Evolutionary conservation across 352 stramenopile species (phyloP).

Genomic region (Globisporangium alternatum): DNA sequence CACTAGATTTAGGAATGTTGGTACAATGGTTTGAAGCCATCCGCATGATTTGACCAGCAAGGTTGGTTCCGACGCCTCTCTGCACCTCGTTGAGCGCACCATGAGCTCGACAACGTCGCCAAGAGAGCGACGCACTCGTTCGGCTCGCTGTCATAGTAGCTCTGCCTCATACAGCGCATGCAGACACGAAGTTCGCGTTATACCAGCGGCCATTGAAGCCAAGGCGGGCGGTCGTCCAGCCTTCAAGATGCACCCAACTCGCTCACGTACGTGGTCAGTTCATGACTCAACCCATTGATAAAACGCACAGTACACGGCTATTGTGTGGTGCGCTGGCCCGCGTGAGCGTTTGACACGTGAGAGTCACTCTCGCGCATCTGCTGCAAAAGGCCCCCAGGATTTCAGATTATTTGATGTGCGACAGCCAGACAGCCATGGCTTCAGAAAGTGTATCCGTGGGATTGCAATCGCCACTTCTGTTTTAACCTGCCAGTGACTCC

Average conservation of each 20-base stretch:
- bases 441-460: slow-evolving; percentile 5
- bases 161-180: neutral
- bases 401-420: neutral
- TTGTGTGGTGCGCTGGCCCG: neutral
- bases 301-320: neutral
- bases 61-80: neutral
- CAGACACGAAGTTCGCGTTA: no score
- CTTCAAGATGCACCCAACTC: no score
- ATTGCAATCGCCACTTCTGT: neutral
- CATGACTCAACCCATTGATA: neutral
- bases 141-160: neutral
- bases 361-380: neutral
- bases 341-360: neutral
- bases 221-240: no score
- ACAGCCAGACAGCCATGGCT: neutral
- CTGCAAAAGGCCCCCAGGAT: neutral
- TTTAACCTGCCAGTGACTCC: neutral
- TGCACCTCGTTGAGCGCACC: neutral
- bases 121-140: neutral
- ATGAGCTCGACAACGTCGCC: neutral
- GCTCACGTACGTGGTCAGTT: no score
- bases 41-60: neutral
- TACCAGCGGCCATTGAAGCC: no score
- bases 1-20: neutral
- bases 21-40: neutral